Percentiles rank a stretch among this genome's conserved stretches.
Evolutionary conservation across 2,329 filamentous ascomycete species (phyloP).

Genomic region (Metarhizium rileyi): DNA sequence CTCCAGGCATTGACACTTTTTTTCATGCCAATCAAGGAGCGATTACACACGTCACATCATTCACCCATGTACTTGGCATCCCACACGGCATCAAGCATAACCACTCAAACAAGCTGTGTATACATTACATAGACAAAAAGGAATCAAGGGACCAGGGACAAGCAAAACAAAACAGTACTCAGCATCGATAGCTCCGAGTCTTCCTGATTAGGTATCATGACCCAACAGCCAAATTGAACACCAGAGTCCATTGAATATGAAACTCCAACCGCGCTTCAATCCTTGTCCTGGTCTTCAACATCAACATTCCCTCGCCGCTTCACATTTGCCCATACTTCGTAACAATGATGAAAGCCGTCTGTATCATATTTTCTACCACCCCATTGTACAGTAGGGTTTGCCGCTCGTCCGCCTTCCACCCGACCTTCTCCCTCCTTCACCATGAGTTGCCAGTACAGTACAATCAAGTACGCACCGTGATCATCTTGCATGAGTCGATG

Average conservation of each 20-base stretch:
- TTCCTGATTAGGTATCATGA: background rate
- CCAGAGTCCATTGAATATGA: slow-evolving; percentile 5
- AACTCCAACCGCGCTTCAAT: slow-evolving; percentile 4
- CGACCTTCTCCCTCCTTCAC: background rate
- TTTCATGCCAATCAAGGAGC: too few species aligned
- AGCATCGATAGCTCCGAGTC: background rate
- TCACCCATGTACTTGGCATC: too few species aligned
- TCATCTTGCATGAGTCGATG: background rate
- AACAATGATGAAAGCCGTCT: background rate
- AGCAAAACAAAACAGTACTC: background rate
- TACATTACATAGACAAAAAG: background rate
- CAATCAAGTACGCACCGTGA: background rate
- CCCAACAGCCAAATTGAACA: background rate
- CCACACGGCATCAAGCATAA: background rate
- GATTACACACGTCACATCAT: too few species aligned
- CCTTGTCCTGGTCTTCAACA: slow-evolving; percentile 1
- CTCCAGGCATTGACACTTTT: too few species aligned
- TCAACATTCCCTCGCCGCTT: background rate
- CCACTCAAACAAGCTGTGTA: background rate
- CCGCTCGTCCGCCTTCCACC: background rate
- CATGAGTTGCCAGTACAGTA: background rate
- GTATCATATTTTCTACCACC: background rate
- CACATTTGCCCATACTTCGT: slow-evolving; percentile 3
- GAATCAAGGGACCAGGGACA: too few species aligned
- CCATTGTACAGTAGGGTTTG: background rate